Conservation (phyloP, 352 stramenopile species). For the Phytophthora cryptogea region DNA sequence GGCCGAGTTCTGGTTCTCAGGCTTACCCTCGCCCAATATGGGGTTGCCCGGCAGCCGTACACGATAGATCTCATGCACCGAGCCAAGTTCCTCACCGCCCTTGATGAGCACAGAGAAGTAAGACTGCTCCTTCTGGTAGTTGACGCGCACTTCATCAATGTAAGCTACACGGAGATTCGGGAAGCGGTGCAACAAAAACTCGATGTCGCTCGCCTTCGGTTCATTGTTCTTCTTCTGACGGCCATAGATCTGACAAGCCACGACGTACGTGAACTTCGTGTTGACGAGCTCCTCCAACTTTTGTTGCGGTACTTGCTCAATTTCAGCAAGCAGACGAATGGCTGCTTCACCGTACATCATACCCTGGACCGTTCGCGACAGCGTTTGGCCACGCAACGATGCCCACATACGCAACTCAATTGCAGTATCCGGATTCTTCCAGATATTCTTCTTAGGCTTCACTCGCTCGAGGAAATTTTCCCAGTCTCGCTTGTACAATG, state of each 20-base stretch:
- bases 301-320: conserved; percentile 91
- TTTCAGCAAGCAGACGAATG: conserved; percentile 95
- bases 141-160: conserved; percentile 97
- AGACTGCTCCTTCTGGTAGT: conserved; percentile 93
- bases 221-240: conserved; percentile 99
- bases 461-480: conserved; percentile 98
- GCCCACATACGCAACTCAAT: conserved; percentile 96
- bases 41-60: conserved; percentile 98
- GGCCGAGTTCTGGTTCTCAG: conserved; percentile 99
- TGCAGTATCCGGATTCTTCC: conserved; percentile 85
- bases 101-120: conserved; percentile 99
- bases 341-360: conserved; percentile 99
- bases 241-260: conserved; percentile 98
- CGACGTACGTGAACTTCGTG: conserved; percentile 99
- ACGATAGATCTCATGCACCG: conserved; percentile 94
- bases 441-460: conserved; percentile 93
- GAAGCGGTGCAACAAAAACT: conserved; percentile 97
- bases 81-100: conserved; percentile 68
- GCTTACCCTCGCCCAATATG: conserved; percentile 98
- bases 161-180: conserved; percentile 98
- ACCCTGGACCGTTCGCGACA: conserved; percentile 96
- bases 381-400: conserved; percentile 97
- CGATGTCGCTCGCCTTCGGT: conserved; percentile 98
- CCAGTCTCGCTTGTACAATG: conserved; percentile 98
- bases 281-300: conserved; percentile 96